phyloP scores from a whole-genome alignment of 345 rosid species.

The Eucalyptus leucophloia region DNA sequence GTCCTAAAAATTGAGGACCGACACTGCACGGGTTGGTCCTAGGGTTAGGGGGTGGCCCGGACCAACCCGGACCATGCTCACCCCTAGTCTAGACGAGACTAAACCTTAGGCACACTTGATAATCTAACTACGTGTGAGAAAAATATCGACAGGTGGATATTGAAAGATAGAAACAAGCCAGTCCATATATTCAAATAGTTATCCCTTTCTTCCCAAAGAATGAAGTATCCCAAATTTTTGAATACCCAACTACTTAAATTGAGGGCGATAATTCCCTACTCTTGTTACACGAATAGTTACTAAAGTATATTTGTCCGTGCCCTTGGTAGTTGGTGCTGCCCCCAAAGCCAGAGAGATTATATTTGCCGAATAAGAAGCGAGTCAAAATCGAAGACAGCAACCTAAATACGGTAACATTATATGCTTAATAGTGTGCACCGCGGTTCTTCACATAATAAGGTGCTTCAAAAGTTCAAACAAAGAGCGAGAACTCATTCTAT shows the following conservation, averaged over 20 bases:
- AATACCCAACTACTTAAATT: not conserved
- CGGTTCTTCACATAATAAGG: not conserved
- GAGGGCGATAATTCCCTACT: not conserved
- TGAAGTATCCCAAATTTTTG: not conserved
- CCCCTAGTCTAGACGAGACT: not conserved
- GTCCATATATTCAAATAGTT: not conserved
- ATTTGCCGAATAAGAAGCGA: not conserved
- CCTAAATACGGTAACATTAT: not conserved
- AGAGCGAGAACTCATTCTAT: not conserved
- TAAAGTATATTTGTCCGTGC: not conserved
- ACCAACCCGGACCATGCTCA: too few species aligned
- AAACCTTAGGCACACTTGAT: not conserved
- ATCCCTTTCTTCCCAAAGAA: not conserved
- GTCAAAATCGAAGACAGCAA: not conserved
- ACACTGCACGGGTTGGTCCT: too few species aligned
- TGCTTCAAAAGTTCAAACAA: not conserved
- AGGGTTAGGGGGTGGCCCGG: too few species aligned
- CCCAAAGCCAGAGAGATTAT: not conserved
- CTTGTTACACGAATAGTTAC: not conserved
- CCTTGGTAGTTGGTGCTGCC: not conserved
- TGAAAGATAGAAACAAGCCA: not conserved
- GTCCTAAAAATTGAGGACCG: too few species aligned
- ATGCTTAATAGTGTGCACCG: not conserved
- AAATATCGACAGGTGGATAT: not conserved
- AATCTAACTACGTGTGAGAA: not conserved